Evolutionary conservation across 2,329 filamentous ascomycete genomes (phyloP), one percentile per base, ranked within the genome.

Genomic region (Calonectria pseudoreteaudii): DNA sequence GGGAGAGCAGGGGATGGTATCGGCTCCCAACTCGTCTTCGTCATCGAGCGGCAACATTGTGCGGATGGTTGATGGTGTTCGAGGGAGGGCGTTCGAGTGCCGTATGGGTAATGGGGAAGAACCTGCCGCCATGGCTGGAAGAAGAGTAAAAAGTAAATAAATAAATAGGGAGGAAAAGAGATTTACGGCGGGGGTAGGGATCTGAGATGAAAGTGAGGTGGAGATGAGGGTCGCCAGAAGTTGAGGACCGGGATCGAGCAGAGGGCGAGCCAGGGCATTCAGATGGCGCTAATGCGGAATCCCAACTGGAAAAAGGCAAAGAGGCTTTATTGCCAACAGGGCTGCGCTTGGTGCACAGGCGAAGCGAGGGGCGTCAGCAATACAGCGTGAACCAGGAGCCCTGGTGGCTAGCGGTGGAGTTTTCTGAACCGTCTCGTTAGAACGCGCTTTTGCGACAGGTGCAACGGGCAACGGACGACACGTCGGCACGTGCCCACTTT

Each of bases 1-100:
- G 0, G 86, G 86, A 6, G 86, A 87, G 80, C 84, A 86, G 44
- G 86, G 86, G 26, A 88, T 85, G n/a, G 88, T 90, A 66, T 86
- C 86, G 20, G 80, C 82, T 11, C 84, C 85, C 26, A 88, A 80
- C 73, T 89, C 87, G 70, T 89, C 88, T 52, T 88, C 83, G 47
- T 87, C 86, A 58, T 86, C 86, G 64, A 79, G 38, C 14, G 68
- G 58, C 30, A 76, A 71, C 28, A 74, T 71, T 10, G 84, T 73
- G 70, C 73, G 80, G 49, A 77, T 75, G 44, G 79, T 65, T 14
- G 79, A 80, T 4, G 80, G 81, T 7, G 80, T 81, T 75, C 77
- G 80, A 65, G 82, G 80, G 20, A 81, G 60, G 36, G 78, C 73
- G 71, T 77, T 81, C 44, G 81, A 77, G 65, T 81, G 82, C 75